Base-by-base conservation (phyloP, 768 basidiomycete genomes). In the Tricholoma matsutake region DNA sequence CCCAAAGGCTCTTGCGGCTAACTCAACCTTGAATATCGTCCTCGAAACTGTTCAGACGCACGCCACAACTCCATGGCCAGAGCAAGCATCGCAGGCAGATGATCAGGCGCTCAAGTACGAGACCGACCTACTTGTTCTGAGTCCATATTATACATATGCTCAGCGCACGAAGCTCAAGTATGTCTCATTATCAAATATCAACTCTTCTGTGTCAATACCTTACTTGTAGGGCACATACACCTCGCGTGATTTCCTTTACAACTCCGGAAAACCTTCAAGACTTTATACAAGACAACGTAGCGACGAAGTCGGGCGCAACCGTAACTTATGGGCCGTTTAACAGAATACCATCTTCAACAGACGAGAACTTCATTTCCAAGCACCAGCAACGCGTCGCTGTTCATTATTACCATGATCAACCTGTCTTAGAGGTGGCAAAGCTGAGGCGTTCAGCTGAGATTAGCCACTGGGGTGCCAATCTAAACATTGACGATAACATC, bases 401-500 rank as follows among this genome's bases (percentile, higher is more conserved):
- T 2, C 94, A 96, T 70, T 98, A 94, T 76, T 78, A 81, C 65
- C 88, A 89, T 60, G 91, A 88, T n/a, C 80, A 87, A 61, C 93
- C 96, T 0, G 84, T 97, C 45, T 71, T 95, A 22, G 86, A 93
- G 64, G 77, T 98, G 56, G 81, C 78, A 32, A 86, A 80, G 45
- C 82, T 97, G 32, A 81, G 84, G 61, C 87, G 97, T 54, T 68
- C 81, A 0, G 94, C 88, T 1, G 96, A 99, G 76, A 87, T 99
- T 64, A 96, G 94, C 64, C 96, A 98, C 71, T 98, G 96, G 97
- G 96, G 96, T 34, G 86, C 87, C 43, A 97, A 97, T 73, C 72
- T 99, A 37, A 97, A 98, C 69, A 89, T 96, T 31, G 86, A 98
- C 72, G 95, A 99, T 75, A 84, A 91, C 34, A 85, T 97, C 62